Evolutionary conservation across 805 yeast species (phyloP), one percentile per base, ranked within the genome.

Genomic region (Maudiozyma bulderi): DNA sequence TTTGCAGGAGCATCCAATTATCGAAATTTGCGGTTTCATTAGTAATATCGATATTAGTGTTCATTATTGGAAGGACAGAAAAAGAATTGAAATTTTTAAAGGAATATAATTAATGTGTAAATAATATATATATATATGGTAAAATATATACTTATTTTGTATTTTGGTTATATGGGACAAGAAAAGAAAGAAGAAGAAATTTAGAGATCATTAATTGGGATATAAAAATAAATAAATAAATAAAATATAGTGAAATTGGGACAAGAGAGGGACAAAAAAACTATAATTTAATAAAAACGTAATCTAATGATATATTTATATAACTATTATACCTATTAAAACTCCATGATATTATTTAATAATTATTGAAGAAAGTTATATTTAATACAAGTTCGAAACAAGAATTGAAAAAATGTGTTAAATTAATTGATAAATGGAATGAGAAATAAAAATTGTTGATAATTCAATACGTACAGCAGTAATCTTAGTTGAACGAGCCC

Each of bases 1-100:
- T 8, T 28, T 41, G 38, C 38, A 35, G 38, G 32, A 53, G 50
- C 57, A 54, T 50, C 59, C 60, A 56, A 13, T 50, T 51, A 14
- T 51, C 55, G 15, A 50, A 49, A 15, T 42, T 14, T 8, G 43
- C 20, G 5, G 38, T 35, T 35, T 35, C 38, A 7, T 14, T n/a
- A 35, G 38, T 35, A 13, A 35, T 8, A 15, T 35, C 15, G n/a
- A 35, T 13, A 15, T n/a, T 35, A 35, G 38, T 35, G 38, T 35
- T 35, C 38, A 35, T 35, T 11, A 35, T 35, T n/a, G n/a, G n/a
- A n/a, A n/a, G 30, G 6, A n/a, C 33, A 33, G 35, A 35, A 15
- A 26, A 43, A 43, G 15, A 32, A 32, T 43, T 20, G 26, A 20
- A 20, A 20, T 20, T 20, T 20, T 20, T 20, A 20, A 20, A 33